Conservation (phyloP, 192 early-diverging fungal species). For the Chytriomyces hyalinus region DNA sequence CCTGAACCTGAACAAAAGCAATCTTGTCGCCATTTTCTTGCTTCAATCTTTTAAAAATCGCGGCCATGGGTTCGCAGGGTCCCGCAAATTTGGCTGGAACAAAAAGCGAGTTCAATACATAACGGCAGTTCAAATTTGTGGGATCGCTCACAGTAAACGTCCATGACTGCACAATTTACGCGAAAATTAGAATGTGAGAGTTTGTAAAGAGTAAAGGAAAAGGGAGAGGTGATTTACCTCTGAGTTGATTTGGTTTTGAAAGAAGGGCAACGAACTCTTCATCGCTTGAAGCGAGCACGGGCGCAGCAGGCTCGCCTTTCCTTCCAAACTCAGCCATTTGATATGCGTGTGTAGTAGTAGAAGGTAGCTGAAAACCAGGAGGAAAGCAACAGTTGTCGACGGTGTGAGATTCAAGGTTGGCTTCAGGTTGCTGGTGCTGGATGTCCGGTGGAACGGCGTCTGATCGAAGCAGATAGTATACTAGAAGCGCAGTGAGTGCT, state of each 20-base stretch:
- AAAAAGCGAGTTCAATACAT: background rate
- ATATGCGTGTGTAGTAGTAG: no score
- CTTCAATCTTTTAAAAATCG: conserved; percentile 66
- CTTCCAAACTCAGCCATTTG: no score
- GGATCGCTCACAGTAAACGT: background rate
- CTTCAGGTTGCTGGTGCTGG: no score
- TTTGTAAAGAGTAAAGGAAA: background rate
- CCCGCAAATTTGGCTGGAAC: conserved; percentile 62
- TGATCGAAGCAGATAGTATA: no score
- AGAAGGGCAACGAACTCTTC: conserved; percentile 52
- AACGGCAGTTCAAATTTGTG: background rate
- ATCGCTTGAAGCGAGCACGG: conserved; percentile 32
- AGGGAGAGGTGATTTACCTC: conserved; percentile 10
- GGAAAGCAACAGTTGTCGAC: no score
- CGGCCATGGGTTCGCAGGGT: conserved; percentile 64
- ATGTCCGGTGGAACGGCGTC: no score
- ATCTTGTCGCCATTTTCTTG: conserved; percentile 60
- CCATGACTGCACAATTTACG: no score
- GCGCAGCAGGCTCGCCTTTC: no score
- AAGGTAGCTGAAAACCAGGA: no score
- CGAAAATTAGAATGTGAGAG: background rate
- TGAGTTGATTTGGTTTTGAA: conserved; percentile 40
- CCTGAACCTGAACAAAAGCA: conserved; percentile 48
- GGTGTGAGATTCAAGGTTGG: no score
- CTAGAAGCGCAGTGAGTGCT: no score